phyloP scores from a whole-genome alignment of 192 early-diverging fungal genomes.

The Haplosporangium gracile region DNA sequence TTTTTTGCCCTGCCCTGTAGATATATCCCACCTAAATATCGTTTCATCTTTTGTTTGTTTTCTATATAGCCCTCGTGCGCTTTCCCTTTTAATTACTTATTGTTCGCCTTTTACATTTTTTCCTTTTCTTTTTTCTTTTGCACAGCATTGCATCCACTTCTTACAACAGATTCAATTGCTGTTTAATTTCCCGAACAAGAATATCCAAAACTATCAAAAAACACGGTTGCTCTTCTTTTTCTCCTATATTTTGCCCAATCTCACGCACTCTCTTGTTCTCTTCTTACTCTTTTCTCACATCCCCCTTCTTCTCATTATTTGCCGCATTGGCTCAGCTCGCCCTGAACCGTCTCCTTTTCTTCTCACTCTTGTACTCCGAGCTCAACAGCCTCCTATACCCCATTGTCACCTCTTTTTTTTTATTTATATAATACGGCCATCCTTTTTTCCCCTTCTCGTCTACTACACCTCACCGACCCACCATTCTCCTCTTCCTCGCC shows the following conservation, averaged over 20 bases:
- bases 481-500: not conserved
- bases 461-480: not conserved
- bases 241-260: not conserved
- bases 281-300: not conserved
- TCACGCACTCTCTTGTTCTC: not conserved
- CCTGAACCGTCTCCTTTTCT: not conserved
- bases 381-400: slow-evolving; percentile 7
- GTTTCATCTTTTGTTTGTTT: not conserved
- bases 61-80: not conserved
- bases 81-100: not conserved
- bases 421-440: not conserved
- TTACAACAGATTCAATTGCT: too few relatives aligned
- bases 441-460: not conserved
- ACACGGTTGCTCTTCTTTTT: not conserved
- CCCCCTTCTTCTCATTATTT: not conserved
- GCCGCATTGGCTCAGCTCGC: slow-evolving; percentile 1
- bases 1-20: not conserved
- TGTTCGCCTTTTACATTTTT: not conserved
- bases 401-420: slow-evolving; percentile 6
- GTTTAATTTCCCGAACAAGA: not conserved
- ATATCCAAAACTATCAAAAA: not conserved
- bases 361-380: not conserved
- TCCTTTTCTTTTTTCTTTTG: not conserved
- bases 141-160: not conserved
- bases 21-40: not conserved